Base-by-base conservation (phyloP, 2,329 filamentous ascomycete genomes). In the Calcarisporium arbuscula region DNA sequence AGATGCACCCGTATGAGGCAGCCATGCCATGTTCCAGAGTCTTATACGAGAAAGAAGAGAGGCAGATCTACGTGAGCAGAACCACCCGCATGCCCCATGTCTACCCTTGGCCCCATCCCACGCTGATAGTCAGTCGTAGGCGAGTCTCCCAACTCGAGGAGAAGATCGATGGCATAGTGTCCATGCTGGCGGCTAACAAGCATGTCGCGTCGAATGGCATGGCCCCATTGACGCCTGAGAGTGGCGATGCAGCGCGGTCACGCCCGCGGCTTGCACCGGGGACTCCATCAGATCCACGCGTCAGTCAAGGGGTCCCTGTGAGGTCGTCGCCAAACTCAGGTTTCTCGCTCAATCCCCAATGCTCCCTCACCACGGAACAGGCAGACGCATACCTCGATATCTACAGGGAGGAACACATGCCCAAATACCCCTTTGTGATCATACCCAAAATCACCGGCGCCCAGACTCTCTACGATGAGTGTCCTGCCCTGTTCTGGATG, bases 91-190 rank as follows among this genome's bases (percentile, higher is more conserved):
- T 9, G 10, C 14, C 6, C 30, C 2, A 25, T 22, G 6, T 4
- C 3, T 18, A 29, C n/a, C 3, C 27, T 2, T 18, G 28, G 17
- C 30, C 34, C n/a, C n/a, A n/a, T n/a, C n/a, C n/a, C n/a, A 20
- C 42, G 26, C 36, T 25, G 8, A 25, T 7, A 12, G 6, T 12
- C 6, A 10, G 7, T 8, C n/a, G 19, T 9, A 63, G 59, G 6
- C 53, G 57, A 9, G 59, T 63, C 3, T 57, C 54, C 6, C 56
- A 60, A 25, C 29, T 63, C 3, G 60, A 64, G 34, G 51, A 57
- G 33, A 63, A 61, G 39, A 59, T 64, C 19, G 59, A 64, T n/a
- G 57, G 57, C 25, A 53, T 64, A 16, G 54, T 63, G 31, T 59
- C 54, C 5, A 50, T 62, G 5, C 50, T 62, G 8, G 53, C 56